Base-by-base conservation (phyloP, 306 rosid species). In the Casuarina glauca region DNA sequence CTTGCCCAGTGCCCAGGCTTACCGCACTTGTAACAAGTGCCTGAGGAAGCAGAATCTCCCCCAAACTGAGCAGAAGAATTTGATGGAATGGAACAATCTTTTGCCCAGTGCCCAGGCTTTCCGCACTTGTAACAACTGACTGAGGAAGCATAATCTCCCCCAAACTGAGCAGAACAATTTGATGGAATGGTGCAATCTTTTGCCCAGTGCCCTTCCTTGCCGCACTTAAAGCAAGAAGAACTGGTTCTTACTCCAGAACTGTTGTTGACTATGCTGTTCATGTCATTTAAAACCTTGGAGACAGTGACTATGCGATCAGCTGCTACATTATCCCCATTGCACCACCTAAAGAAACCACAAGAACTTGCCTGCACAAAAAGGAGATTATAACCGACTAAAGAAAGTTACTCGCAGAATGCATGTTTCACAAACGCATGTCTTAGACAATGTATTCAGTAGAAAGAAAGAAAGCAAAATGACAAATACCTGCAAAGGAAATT, bases 271-370 rank as follows among this genome's bases (percentile, higher is more conserved):
- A 54, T 45, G 49, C 80, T 84, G 3, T 35, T 75, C 17, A 44
- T 70, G 20, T 49, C 69, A 45, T 69, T 54, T 32, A 11, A 45
- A 57, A 72, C 57, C 78, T 79, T 77, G 26, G 63, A 15, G 63
- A 57, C 51, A 15, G 50, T 55, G 46, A 17, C 80, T 43, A 64
- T 76, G 53, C 39, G 44, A 67, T 73, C 73, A 63, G 54, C 72
- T 48, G 78, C 77, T 11, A 26, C 75, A 12, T 61, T 38, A 38
- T 52, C 80, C 77, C 86, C 92, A 54, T 75, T 77, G 86, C 91
- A 88, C 91, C 91, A 88, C 80, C 81, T 86, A 83, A 88, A 88
- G 82, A 83, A 88, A 69, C 88, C 85, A 19, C 91, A 88, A 43
- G 85, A 78, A 57, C 78, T 79, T 64, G 76, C 89, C 89, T 86